Evolutionary conservation across 768 basidiomycete genomes (phyloP), one percentile per base, ranked within the genome.

Genomic region (Lentinula guzmanii): DNA sequence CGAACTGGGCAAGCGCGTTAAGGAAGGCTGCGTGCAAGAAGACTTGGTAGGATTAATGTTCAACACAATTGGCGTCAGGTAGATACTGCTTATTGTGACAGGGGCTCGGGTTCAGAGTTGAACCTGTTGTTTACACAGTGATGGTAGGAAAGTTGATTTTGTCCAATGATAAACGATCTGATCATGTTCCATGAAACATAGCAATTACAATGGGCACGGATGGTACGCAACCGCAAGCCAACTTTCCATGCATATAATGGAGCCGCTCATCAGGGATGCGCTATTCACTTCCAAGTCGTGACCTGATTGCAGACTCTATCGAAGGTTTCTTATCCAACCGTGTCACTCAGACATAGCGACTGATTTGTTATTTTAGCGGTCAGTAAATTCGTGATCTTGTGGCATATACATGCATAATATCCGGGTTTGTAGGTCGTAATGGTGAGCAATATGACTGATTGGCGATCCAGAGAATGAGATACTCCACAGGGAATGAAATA

Each of bases 191-290:
- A 31, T 46, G n/a, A 46, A 0, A 35, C 21, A 92, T 94, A 72
- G 92, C 86, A 16, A 94, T 94, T 52, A 93, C 92, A 13, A 93
- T 93, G 91, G 90, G 89, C 31, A 92, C 90, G 31, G 89, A 91
- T 24, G 91, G 91, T 86, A 76, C 69, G 80, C 66, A n/a, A 51
- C 9, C 43, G 15, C 11, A 50, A 18, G 7, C 9, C 18, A 51
- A 18, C 52, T 5, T n/a, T 55, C 33, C 10, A 16, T 35, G 34
- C 50, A 51, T 28, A 33, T 62, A 7, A 58, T 41, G 33, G 9
- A 31, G 8, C 24, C 33, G 51, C 31, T 61, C 63, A 15, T 62
- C 53, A 92, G 91, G 91, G 63, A 93, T 93, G 91, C 81, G 90
- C 66, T 93, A 92, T 69, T 92, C 90, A 90, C 78, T 95, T 45